Percentiles rank a stretch among this genome's conserved stretches.
These are phyloP conservation scores for Mercurialis annua DNA, from an alignment of 345 rosid species.

Conservation along the genomic window DNA sequence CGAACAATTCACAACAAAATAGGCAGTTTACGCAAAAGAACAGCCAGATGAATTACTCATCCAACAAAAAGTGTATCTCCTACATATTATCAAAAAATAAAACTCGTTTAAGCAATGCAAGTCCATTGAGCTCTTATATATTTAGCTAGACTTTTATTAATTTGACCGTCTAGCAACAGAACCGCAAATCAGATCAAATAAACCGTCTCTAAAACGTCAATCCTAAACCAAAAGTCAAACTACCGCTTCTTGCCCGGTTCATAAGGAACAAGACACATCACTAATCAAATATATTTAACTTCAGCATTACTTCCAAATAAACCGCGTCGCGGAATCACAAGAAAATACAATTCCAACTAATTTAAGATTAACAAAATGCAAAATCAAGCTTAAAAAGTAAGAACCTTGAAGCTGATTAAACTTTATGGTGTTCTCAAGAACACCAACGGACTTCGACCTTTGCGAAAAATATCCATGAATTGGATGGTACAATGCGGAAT, in stretches of 20 bases:
- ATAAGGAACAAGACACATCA: conserved; percentile 1
- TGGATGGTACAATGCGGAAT: conserved; percentile 67
- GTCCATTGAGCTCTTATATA: background rate
- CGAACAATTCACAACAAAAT: background rate
- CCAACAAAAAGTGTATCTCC: background rate
- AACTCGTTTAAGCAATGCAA: background rate
- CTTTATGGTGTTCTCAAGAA: conserved; percentile 74
- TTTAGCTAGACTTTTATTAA: background rate
- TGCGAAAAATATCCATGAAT: conserved; percentile 88
- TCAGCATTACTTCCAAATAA: background rate
- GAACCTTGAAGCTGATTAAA: conserved; percentile 79
- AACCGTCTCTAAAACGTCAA: background rate
- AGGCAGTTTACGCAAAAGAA: background rate
- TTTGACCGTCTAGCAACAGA: background rate
- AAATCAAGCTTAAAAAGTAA: background rate
- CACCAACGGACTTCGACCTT: conserved; percentile 71
- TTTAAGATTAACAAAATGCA: background rate
- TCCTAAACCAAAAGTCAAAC: background rate
- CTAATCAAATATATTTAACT: background rate
- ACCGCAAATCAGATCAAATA: background rate
- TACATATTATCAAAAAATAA: background rate
- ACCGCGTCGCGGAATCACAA: background rate
- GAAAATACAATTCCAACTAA: background rate
- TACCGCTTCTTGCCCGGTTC: background rate
- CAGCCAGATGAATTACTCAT: background rate